phyloP scores from a whole-genome alignment of 2,329 filamentous ascomycete species.

The Aspergillus proliferans region DNA sequence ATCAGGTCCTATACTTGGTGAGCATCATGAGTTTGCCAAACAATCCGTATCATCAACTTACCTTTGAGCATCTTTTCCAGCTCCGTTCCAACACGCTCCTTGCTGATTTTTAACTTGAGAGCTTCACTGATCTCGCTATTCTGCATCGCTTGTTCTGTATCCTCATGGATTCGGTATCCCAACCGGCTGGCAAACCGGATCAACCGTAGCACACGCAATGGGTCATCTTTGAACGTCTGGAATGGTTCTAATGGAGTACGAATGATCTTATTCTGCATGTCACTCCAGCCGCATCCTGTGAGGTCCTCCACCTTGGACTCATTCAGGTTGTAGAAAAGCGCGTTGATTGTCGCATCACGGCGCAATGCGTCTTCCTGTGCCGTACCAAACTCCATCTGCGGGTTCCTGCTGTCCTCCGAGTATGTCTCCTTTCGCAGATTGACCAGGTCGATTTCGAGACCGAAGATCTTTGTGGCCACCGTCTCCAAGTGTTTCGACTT shows the following conservation, averaged over 20 bases:
- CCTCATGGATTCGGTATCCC: conserved; percentile 67
- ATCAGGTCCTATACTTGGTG: conserved; percentile 26
- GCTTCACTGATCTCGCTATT: conserved; percentile 71
- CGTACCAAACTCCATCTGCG: conserved; percentile 88
- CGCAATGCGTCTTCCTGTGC: conserved; percentile 82
- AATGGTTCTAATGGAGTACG: conserved; percentile 80
- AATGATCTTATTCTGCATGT: conserved; percentile 68
- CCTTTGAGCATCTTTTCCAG: conserved; percentile 86
- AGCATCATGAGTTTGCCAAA: conserved; percentile 1
- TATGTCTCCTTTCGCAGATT: conserved; percentile 92
- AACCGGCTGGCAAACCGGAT: conserved; percentile 87
- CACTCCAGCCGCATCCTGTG: conserved; percentile 64
- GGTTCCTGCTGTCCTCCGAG: conserved; percentile 79
- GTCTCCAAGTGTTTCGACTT: conserved; percentile 97
- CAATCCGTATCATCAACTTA: conserved; percentile 20
- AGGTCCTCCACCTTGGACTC: conserved; percentile 77
- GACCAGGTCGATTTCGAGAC: conserved; percentile 86
- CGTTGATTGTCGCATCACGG: conserved; percentile 89
- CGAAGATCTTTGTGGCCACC: conserved; percentile 76
- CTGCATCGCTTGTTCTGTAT: conserved; percentile 67
- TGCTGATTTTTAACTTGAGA: conserved; percentile 81
- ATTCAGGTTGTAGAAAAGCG: conserved; percentile 90
- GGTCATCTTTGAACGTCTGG: conserved; percentile 92
- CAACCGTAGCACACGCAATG: conserved; percentile 75
- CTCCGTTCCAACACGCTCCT: conserved; percentile 81